Conservation (phyloP, 805 yeast species). For the Yamadazyma tumulicola region DNA sequence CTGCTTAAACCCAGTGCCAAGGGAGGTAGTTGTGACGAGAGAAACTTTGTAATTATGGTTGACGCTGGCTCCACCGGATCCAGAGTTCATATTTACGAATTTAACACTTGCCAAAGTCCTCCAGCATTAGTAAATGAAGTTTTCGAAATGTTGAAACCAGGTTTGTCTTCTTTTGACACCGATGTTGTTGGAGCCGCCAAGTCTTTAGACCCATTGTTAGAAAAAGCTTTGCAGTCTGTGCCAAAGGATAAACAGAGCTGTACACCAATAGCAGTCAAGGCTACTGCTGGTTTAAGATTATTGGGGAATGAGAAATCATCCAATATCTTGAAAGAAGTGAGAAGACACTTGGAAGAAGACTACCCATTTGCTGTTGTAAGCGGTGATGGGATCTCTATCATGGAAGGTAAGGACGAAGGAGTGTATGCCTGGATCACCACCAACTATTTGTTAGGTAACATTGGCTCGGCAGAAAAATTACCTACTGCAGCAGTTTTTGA, state of each 20-base stretch:
- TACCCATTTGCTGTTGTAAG: constrained; percentile 92
- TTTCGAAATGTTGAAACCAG: constrained; percentile 89
- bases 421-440: constrained; percentile 99
- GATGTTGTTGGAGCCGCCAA: constrained; percentile 83
- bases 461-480: constrained; percentile 68
- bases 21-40: constrained; percentile 25
- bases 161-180: constrained; percentile 78
- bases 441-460: constrained; percentile 88
- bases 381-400: constrained; percentile 82
- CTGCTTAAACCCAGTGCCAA: constrained; percentile 2
- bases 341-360: constrained; percentile 66
- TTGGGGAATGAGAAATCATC: constrained; percentile 73
- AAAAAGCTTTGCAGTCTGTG: constrained; percentile 69
- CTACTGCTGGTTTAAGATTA: constrained; percentile 93
- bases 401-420: constrained; percentile 98
- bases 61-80: constrained; percentile 99
- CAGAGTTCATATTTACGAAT: constrained; percentile 89
- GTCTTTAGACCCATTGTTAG: constrained; percentile 80
- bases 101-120: constrained; percentile 81
- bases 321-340: constrained; percentile 73
- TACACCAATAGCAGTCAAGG: constrained; percentile 94
- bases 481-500: constrained; percentile 98
- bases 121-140: constrained; percentile 77
- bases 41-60: constrained; percentile 83
- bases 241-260: constrained; percentile 73